Percentiles rank a stretch among this genome's conserved stretches.
These are phyloP conservation scores for Claviceps sorghi DNA, from an alignment of 2,329 filamentous ascomycete species.

Conservation along the genomic window DNA sequence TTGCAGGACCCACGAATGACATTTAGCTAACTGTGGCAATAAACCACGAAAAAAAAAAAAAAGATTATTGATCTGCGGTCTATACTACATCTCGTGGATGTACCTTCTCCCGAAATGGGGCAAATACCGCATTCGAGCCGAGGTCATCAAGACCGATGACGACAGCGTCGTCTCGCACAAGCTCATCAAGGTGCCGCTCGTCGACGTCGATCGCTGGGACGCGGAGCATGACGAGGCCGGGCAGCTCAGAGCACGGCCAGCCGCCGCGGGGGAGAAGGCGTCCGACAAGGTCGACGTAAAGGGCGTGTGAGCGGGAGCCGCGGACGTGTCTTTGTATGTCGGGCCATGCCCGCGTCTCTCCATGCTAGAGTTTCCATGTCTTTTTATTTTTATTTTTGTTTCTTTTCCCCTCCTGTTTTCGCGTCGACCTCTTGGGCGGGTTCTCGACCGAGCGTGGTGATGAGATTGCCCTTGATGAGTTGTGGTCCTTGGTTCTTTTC, in stretches of 20 bases:
- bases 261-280: not conserved
- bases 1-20: not conserved
- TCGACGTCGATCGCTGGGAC: conserved; percentile 42
- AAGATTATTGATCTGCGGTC: conserved; percentile 35
- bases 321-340: no score
- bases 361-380: no score
- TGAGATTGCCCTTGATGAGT: no score
- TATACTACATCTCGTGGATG: conserved; percentile 48
- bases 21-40: not conserved
- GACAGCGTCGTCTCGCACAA: conserved; percentile 28
- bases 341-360: no score
- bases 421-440: no score
- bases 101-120: conserved; percentile 35
- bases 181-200: conserved; percentile 38
- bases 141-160: conserved; percentile 35
- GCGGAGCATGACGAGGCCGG: conserved; percentile 24
- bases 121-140: conserved; percentile 41
- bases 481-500: no score
- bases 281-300: not conserved
- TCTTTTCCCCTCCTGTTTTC: no score
- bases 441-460: no score
- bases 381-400: no score
- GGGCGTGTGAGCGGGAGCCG: not conserved
- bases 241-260: not conserved
- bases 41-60: not conserved